Evolutionary conservation across 345 rosid species (phyloP), one percentile per base, ranked within the genome.

Genomic region (Noccaea bulbosa): DNA sequence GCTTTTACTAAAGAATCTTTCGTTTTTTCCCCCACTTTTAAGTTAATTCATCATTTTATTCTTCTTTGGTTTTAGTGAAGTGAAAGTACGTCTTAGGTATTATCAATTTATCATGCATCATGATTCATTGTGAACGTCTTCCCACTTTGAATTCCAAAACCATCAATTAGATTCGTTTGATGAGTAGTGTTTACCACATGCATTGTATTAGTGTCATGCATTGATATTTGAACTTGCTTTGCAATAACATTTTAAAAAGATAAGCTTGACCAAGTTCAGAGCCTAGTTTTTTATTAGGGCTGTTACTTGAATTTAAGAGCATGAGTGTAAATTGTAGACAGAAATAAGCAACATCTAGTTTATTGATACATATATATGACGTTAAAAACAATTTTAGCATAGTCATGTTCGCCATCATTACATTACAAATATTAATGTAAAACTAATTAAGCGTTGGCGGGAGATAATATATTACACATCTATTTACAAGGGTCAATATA

Each of bases 1-100:
- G 81, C 96, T 84, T 89, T 89, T 89, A 81, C 78, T 83, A 79
- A 85, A 67, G 91, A 84, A 78, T 85, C 93, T 87, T 87, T 89
- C 78, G 62, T 59, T 46, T 65, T 73, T 57, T 27, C 40, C 41
- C 41, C 52, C 60, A 49, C 79, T 86, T 86, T 87, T 83, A 80
- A 75, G 83, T 83, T 79, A 48, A 57, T 65, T 73, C 85, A 84
- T 84, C 89, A 83, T 81, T 24, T 76, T 71, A 70, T 75, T 79
- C 81, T 81, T 84, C 85, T 78, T 84, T 81, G 91, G 83, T 80
- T 73, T 80, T 83, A 80, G 89, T 75, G 85, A 83, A 83, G 89
- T 75, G 72, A 73, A 84, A 74, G 83, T 83, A 78, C 80, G 79
- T 76, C 77, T 63, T 24, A 73, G 52, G 61, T 65, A 56, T 73